phyloP scores from a whole-genome alignment of 768 basidiomycete species.

The Kwoniella sp. region DNA sequence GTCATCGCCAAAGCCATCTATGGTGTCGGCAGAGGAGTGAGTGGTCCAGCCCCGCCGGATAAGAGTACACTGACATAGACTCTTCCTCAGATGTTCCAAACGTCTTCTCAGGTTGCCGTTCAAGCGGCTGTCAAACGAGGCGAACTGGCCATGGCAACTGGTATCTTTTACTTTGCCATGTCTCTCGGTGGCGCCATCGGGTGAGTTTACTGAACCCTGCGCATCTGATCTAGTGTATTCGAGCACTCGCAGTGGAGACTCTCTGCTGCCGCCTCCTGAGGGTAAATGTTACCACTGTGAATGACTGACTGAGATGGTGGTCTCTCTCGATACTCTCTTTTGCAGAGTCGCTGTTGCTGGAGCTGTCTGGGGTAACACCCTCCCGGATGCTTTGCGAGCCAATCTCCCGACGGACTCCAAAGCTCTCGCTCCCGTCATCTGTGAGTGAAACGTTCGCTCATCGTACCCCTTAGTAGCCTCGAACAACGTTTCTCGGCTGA shows the following conservation, averaged over 20 bases:
- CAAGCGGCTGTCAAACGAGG: conserved; percentile 16
- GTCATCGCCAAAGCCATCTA: conserved; percentile 17
- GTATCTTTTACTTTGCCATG: conserved; percentile 20
- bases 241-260: too few relatives aligned
- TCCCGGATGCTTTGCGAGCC: neutral
- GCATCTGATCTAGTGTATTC: too few relatives aligned
- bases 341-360: conserved; percentile 13
- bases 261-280: too few relatives aligned
- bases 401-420: conserved; percentile 13
- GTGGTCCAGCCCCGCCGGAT: too few relatives aligned
- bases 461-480: too few relatives aligned
- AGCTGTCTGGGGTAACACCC: conserved; percentile 11
- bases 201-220: neutral
- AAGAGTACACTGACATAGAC: too few relatives aligned
- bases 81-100: conserved; percentile 16
- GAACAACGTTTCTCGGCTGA: too few relatives aligned
- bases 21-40: conserved; percentile 17
- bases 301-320: too few relatives aligned
- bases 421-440: conserved; percentile 9
- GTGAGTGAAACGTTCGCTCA: conserved; percentile 11
- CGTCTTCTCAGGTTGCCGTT: conserved; percentile 11
- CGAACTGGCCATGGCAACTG: conserved; percentile 14
- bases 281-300: too few relatives aligned
- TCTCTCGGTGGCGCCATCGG: conserved; percentile 19
- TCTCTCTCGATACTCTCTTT: neutral